Evolutionary conservation across 208 protist genomes (phyloP).

Genomic region (Histomonas meleagridis): DNA sequence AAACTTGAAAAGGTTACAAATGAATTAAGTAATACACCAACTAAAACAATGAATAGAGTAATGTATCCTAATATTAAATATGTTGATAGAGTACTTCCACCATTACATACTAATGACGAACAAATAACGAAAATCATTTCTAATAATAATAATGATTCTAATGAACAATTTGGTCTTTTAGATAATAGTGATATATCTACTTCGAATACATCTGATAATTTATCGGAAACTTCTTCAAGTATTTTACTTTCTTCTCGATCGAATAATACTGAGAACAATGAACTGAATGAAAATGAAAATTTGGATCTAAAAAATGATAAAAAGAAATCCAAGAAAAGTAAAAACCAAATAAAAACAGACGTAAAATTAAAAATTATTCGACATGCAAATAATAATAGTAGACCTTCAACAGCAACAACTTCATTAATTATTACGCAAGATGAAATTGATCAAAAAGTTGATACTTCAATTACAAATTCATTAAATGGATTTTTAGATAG

Average conservation of each 20-base stretch:
- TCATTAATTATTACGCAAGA: neutral
- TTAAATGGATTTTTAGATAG: neutral
- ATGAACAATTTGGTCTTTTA: neutral
- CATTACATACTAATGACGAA: too few species aligned
- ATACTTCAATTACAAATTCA: neutral
- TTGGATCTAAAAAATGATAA: neutral
- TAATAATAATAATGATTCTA: neutral
- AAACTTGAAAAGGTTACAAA: neutral
- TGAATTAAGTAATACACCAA: neutral
- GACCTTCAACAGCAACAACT: neutral
- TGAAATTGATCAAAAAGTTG: neutral
- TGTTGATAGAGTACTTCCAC: neutral
- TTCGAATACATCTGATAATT: too few species aligned
- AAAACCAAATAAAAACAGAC: neutral
- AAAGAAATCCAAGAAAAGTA: neutral
- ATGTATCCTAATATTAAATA: neutral
- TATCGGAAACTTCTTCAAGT: too few species aligned
- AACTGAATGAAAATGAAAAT: too few species aligned
- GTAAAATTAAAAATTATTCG: too few species aligned
- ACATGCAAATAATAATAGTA: too few species aligned
- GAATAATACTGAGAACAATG: too few species aligned
- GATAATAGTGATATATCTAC: too few species aligned
- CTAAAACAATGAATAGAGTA: neutral
- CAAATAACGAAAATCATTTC: neutral
- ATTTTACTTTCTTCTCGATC: too few species aligned